Evolutionary conservation across 2,329 filamentous ascomycete genomes (phyloP).

Genomic region (Fusarium nygamai): DNA sequence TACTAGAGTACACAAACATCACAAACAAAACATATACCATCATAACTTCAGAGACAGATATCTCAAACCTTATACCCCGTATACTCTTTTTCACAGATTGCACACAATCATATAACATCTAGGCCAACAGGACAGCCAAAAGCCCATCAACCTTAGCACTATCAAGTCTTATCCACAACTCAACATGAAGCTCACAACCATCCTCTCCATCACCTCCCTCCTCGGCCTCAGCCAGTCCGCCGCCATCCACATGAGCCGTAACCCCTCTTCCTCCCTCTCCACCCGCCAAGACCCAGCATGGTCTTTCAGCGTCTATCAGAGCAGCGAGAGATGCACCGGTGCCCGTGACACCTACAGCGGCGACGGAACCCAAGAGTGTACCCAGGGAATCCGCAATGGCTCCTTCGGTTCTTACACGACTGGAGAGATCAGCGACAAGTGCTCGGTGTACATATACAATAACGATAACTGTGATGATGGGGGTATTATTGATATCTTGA

Average conservation of each 20-base stretch:
- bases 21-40: rapidly evolving
- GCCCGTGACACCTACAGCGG: neutral
- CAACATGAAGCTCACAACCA: neutral
- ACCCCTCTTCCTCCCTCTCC: neutral
- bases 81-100: rapidly evolving
- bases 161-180: neutral
- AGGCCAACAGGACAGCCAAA: rapidly evolving
- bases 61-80: rapidly evolving
- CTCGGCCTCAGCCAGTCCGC: neutral
- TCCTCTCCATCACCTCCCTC: neutral
- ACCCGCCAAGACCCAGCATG: neutral
- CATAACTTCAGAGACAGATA: rapidly evolving
- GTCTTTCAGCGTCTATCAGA: neutral
- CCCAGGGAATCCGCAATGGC: neutral
- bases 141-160: rapidly evolving
- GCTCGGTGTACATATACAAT: neutral
- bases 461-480: neutral
- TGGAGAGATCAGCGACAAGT: neutral
- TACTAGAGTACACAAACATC: rapidly evolving
- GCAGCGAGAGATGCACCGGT: neutral
- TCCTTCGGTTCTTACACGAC: neutral
- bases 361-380: neutral
- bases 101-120: rapidly evolving
- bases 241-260: neutral
- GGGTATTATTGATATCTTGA: neutral